Percentiles rank a stretch among this genome's conserved stretches.
phyloP scores from a whole-genome alignment of 129 eudicot species.

The Helianthus annuus region HanXRQr2.0-SUNRISE NC_035445.2:921061-921560 shows the following conservation, averaged over 20 bases:
- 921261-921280: slow-evolving; percentile 9
- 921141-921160: too few species aligned
- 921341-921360: background rate
- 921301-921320: background rate
- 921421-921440: slow-evolving; percentile 33
- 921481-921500: slow-evolving; percentile 74
- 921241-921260: background rate
- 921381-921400: accelerated
- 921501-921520: slow-evolving; percentile 13
- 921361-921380: background rate
- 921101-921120: too few species aligned
- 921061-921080: too few species aligned
- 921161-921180: too few species aligned
- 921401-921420: background rate
- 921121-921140: too few species aligned
- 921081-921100: too few species aligned
- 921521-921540: too few species aligned
- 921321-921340: background rate
- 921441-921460: slow-evolving; percentile 74
- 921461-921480: slow-evolving; percentile 75
- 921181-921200: background rate
- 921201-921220: background rate
- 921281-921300: too few species aligned
- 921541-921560: background rate
- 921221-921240: background rate